These are phyloP conservation scores for Thelonectria blattea DNA, from an alignment of 2,329 filamentous ascomycete species.

Conservation along the genomic window DNA sequence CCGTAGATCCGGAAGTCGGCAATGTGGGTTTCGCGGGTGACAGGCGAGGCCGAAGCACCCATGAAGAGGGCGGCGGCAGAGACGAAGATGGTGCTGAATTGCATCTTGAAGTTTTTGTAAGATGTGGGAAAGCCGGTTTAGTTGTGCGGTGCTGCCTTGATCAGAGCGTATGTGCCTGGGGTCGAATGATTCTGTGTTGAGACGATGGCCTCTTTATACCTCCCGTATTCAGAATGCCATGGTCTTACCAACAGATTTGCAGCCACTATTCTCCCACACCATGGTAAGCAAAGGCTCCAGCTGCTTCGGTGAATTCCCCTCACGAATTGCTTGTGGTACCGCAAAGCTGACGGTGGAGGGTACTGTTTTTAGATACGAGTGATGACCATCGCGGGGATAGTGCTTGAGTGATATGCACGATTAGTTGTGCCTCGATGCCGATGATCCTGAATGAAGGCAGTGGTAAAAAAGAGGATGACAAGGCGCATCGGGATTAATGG, in stretches of 20 bases:
- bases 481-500: background rate
- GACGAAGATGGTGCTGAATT: constrained; percentile 22
- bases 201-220: background rate
- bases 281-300: background rate
- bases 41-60: constrained; percentile 21
- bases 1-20: constrained; percentile 36
- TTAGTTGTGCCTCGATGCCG: background rate
- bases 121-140: background rate
- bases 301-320: background rate
- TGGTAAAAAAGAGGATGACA: background rate
- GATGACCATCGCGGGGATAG: background rate
- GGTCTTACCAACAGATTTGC: background rate
- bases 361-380: background rate
- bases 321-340: background rate
- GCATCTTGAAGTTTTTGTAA: constrained; percentile 19
- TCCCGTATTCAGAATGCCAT: background rate
- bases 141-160: background rate
- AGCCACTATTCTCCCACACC: background rate
- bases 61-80: constrained; percentile 20
- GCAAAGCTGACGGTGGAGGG: background rate
- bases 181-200: background rate
- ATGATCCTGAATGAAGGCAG: background rate
- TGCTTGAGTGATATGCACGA: background rate
- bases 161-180: background rate
- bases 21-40: constrained; percentile 33